Conservation (phyloP, 306 rosid genomes). For the Dalbergia cultrata region DNA sequence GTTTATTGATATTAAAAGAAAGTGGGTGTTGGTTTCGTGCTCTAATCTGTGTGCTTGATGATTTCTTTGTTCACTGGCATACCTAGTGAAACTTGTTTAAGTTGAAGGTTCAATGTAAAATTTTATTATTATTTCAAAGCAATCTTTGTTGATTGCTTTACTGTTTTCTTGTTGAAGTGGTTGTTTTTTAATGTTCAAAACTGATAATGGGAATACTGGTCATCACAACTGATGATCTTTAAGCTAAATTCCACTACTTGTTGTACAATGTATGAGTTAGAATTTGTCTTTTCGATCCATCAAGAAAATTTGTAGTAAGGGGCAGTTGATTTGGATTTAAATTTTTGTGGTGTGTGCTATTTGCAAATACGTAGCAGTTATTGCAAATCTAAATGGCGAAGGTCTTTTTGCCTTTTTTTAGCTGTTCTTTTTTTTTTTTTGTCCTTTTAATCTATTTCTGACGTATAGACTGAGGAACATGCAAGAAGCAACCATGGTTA, state of each 20-base stretch:
- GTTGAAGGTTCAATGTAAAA: background rate
- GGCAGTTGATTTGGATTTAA: background rate
- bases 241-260: background rate
- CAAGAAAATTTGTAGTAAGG: background rate
- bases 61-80: background rate
- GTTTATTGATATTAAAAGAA: background rate
- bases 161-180: background rate
- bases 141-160: background rate
- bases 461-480: background rate
- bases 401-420: too few species aligned
- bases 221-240: constrained; percentile 5
- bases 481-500: background rate
- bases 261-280: background rate
- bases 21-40: background rate
- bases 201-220: background rate
- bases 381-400: background rate
- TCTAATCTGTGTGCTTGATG: constrained; percentile 16
- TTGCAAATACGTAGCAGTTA: background rate
- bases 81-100: background rate
- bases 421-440: background rate
- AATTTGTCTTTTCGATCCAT: background rate
- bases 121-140: background rate
- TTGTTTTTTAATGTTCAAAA: background rate
- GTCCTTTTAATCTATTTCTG: background rate
- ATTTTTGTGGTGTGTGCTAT: background rate